These are phyloP conservation scores for Linnemannia zychae DNA, from an alignment of 192 early-diverging fungal species.

Conservation along the genomic window DNA sequence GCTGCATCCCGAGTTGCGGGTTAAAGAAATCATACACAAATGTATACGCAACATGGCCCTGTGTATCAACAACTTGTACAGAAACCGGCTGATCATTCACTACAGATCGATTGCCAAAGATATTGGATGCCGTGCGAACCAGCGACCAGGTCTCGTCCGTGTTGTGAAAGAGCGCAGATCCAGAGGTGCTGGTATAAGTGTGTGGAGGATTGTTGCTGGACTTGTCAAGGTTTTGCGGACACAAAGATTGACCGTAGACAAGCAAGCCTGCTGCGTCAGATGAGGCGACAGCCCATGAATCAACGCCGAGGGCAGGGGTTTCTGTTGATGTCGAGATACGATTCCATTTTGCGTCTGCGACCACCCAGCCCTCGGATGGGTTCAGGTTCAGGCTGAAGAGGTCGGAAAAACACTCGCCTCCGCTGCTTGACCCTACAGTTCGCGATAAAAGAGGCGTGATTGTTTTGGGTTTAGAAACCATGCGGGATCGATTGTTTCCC, in stretches of 20 bases:
- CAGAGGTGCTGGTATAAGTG: slow-evolving; percentile 17
- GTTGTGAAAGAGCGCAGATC: slow-evolving; percentile 6
- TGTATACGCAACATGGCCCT: slow-evolving; percentile 19
- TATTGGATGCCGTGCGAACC: neutral
- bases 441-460: too few species aligned
- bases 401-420: slow-evolving; percentile 41
- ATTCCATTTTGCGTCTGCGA: slow-evolving; percentile 30
- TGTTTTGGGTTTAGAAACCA: neutral
- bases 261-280: slow-evolving; percentile 30
- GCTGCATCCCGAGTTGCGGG: slow-evolving; percentile 34
- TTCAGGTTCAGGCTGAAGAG: slow-evolving; percentile 41
- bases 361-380: slow-evolving; percentile 31
- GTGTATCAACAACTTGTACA: slow-evolving; percentile 31
- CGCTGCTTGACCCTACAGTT: slow-evolving; percentile 24
- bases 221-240: slow-evolving; percentile 14
- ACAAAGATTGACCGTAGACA: slow-evolving; percentile 44
- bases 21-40: slow-evolving; percentile 49
- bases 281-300: slow-evolving; percentile 32
- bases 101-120: slow-evolving; percentile 28
- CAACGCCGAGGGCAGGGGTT: slow-evolving; percentile 3
- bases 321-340: neutral
- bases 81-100: slow-evolving; percentile 25
- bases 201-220: neutral
- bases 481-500: too few species aligned
- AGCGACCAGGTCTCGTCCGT: neutral